Evolutionary conservation across 768 basidiomycete species (phyloP), one percentile per base, ranked within the genome.

Genomic region (Lentinus tigrinus): DNA sequence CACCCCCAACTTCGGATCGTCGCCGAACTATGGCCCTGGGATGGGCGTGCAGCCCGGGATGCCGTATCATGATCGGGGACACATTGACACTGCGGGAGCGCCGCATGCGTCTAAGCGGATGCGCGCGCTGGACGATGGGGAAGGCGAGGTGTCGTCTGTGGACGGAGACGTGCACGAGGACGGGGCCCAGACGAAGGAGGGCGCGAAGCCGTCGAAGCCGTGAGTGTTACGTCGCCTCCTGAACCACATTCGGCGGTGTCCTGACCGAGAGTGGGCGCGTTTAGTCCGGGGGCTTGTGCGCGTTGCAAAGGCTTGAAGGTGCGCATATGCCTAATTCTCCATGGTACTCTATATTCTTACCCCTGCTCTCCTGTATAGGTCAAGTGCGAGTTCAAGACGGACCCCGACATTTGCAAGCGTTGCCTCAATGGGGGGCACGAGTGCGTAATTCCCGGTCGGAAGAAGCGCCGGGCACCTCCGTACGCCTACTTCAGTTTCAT

Each of bases 371-470:
- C 2, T 66, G 74, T 46, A 60, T 78, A 90, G 78, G 89, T 91
- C 56, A 85, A 81, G 63, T 93, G 90, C 69, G 89, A 91, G 70
- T 88, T 89, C 71, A 83, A 77, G 68, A 81, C 81, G 14, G 86
- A 88, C 49, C 82, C 78, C 14, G 88, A 91, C 65, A 83, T 84
- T 3, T 93, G 90, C 72, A 89, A 83, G 67, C 85, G 90, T 11
- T 93, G 90, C 65, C 70, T 81, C 54, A 82, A 83, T 58, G 87
- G 86, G 10, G 82, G 81, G 6, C 85, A 89, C 55, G 87, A 89
- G 51, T 93, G 90, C 63, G 73, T 85, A 40, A 89, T 88, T 49
- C 90, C 90, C n/a, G 90, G 89, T n/a, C 80, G 88, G 60, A 92
- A 90, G 72, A 88, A 89, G 67, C 85, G 90, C 56, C 78, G 86